Base-by-base conservation (phyloP, 352 stramenopile species). In the Lagenidium sp. region DNA sequence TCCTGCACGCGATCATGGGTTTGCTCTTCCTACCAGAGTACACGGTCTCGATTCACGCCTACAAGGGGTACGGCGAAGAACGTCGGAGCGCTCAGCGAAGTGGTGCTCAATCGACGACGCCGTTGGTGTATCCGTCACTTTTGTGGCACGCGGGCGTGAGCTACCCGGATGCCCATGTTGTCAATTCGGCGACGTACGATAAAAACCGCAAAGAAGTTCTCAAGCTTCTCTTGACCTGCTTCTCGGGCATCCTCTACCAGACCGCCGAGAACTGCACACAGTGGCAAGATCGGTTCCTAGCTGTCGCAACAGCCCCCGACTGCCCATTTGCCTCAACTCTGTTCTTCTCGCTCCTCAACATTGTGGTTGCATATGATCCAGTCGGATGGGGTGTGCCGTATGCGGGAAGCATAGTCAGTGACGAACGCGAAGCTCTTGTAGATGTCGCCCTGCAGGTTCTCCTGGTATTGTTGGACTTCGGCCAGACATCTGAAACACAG, bases 261-360 rank as follows among this genome's bases (percentile, higher is more conserved):
- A 91, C 85, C 3, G 82, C 94, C 1, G 81, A 88, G 61, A 85
- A 84, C 30, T 98, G 95, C 62, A 95, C 89, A 48, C 68, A 86
- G 23, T 91, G 94, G 57, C 75, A 85, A 6, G 94, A 95, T 46
- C 71, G 85, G 8, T 98, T 96, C 70, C 57, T 98, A 22, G 76
- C 82, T 10, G 85, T 96, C 16, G 93, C 89, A 0, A 95, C 87
- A 2, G 82, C 82, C 2, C 58, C 60, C 0, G 85, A 97, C 53
- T 95, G 90, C 19, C 91, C 87, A 7, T 98, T 98, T 67, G 84
- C 85, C 5, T 75, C 87, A 3, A 97, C 92, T 40, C 66, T 99
- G 4, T 98, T 98, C 52, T 98, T 96, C 60, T 97, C 89, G 36
- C 63, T 99, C 12, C 47, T 99, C 40, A 99, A 99, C 49, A 95